A percentile compares a stretch with the other conserved stretches of the same genome.
These are phyloP conservation scores for Flaveria bidentis DNA, from an alignment of 129 eudicot species.

Conservation along the genomic window DNA sequence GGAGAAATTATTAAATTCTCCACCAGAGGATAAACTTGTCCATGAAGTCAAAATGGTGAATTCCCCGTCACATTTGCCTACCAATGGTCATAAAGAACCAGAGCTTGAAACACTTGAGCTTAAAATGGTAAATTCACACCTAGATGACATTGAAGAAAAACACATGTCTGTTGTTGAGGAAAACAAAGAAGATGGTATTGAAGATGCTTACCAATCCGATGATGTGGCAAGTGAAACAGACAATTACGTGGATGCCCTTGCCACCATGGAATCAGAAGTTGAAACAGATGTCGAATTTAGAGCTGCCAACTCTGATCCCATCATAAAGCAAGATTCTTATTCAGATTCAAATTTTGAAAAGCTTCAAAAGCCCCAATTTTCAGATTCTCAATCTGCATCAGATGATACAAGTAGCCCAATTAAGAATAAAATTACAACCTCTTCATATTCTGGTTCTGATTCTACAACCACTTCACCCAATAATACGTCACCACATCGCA, in stretches of 20 bases:
- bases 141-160: slow-evolving; percentile 46
- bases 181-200: slow-evolving; percentile 36
- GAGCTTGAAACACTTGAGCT: slow-evolving; percentile 43
- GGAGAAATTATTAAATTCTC: slow-evolving; percentile 58
- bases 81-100: slow-evolving; percentile 32
- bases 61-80: slow-evolving; percentile 41
- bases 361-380: slow-evolving; percentile 40
- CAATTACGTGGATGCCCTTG: slow-evolving; percentile 78
- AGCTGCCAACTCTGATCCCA: slow-evolving; percentile 34
- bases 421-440: slow-evolving; percentile 45
- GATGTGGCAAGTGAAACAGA: slow-evolving; percentile 77
- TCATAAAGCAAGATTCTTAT: slow-evolving; percentile 29
- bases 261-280: slow-evolving; percentile 72
- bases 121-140: slow-evolving; percentile 40
- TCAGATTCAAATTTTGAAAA: slow-evolving; percentile 43
- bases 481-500: slow-evolving; percentile 35
- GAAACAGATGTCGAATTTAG: slow-evolving; percentile 65
- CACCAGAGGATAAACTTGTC: slow-evolving; percentile 66
- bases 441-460: slow-evolving; percentile 45
- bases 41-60: slow-evolving; percentile 50
- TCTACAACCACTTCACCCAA: slow-evolving; percentile 48
- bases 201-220: slow-evolving; percentile 52
- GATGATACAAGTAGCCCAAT: slow-evolving; percentile 52
- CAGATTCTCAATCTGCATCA: slow-evolving; percentile 64
- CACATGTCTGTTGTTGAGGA: slow-evolving; percentile 46